Evolutionary conservation across 75 land plant species (phyloP).

Genomic region (Pinus tabuliformis): DNA sequence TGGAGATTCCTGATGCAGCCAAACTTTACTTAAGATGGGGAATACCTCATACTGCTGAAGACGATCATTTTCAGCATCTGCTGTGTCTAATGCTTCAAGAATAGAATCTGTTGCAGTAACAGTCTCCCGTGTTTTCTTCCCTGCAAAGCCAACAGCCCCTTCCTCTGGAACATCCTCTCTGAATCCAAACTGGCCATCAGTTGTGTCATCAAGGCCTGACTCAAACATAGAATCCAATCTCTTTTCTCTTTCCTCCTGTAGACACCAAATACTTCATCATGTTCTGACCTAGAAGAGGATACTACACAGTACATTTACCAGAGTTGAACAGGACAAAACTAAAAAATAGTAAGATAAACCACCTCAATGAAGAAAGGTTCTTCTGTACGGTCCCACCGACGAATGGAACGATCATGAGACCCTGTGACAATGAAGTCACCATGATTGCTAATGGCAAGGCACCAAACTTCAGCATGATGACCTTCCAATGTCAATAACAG

Average conservation of each 20-base stretch:
- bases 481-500: slow-evolving; percentile 95
- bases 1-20: neutral
- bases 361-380: slow-evolving; percentile 99
- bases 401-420: slow-evolving; percentile 93
- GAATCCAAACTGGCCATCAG: slow-evolving; percentile 51
- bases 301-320: neutral
- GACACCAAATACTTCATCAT: slow-evolving; percentile 7
- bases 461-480: slow-evolving; percentile 91
- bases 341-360: neutral
- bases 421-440: slow-evolving; percentile 97
- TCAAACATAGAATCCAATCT: slow-evolving; percentile 92
- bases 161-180: slow-evolving; percentile 81
- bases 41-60: slow-evolving; percentile 68
- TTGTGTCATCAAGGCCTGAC: slow-evolving; percentile 56
- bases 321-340: neutral
- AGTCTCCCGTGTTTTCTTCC: slow-evolving; percentile 82
- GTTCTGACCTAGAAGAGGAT: neutral
- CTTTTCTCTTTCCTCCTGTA: slow-evolving; percentile 98
- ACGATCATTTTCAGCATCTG: slow-evolving; percentile 76
- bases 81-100: slow-evolving; percentile 89
- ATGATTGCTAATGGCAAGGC: slow-evolving; percentile 85
- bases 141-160: slow-evolving; percentile 84
- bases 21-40: neutral
- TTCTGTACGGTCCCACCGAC: slow-evolving; percentile 99
- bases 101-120: slow-evolving; percentile 78